These are phyloP conservation scores for Hypomyces rosellus DNA, from an alignment of 2,329 filamentous ascomycete genomes.

Conservation along the genomic window DNA sequence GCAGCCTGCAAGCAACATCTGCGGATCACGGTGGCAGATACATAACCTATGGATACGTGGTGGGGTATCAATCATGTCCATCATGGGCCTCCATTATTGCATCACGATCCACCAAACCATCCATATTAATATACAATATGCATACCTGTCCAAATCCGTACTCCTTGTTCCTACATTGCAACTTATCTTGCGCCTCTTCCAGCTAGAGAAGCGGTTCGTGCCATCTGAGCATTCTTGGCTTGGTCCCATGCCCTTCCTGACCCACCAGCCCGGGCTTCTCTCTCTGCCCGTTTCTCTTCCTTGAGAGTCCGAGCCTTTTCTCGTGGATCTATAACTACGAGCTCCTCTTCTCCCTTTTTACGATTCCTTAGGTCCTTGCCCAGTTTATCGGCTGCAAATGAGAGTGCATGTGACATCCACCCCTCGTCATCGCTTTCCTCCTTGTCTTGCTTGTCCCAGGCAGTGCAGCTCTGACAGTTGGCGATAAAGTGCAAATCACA, in stretches of 20 bases:
- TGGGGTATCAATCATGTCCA: too few relatives aligned
- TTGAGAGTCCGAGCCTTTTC: slow-evolving; percentile 71
- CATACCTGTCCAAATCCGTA: not conserved
- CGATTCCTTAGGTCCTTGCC: slow-evolving; percentile 91
- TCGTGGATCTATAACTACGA: slow-evolving; percentile 87
- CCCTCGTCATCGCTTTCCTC: slow-evolving; percentile 57
- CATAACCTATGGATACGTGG: too few relatives aligned
- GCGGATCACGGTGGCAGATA: too few relatives aligned
- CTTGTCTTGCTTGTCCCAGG: slow-evolving; percentile 66
- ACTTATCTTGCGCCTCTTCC: slow-evolving; percentile 50
- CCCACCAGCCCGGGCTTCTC: slow-evolving; percentile 47
- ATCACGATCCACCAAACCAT: not conserved
- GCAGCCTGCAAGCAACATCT: too few relatives aligned
- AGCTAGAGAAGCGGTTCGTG: slow-evolving; percentile 45
- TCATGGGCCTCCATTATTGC: not conserved
- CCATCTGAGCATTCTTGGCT: slow-evolving; percentile 51
- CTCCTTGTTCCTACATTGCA: not conserved
- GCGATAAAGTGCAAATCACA: slow-evolving; percentile 96
- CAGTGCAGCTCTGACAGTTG: slow-evolving; percentile 84
- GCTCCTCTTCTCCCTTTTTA: slow-evolving; percentile 81
- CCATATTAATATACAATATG: not conserved
- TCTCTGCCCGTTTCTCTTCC: slow-evolving; percentile 55
- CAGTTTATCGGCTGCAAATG: slow-evolving; percentile 80
- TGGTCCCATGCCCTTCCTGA: slow-evolving; percentile 54
- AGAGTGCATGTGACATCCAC: slow-evolving; percentile 83